These are phyloP conservation scores for Dendrocalamus latiflorus DNA, from an alignment of 202 grass and related monocot species.

Conservation along the genomic window DNA sequence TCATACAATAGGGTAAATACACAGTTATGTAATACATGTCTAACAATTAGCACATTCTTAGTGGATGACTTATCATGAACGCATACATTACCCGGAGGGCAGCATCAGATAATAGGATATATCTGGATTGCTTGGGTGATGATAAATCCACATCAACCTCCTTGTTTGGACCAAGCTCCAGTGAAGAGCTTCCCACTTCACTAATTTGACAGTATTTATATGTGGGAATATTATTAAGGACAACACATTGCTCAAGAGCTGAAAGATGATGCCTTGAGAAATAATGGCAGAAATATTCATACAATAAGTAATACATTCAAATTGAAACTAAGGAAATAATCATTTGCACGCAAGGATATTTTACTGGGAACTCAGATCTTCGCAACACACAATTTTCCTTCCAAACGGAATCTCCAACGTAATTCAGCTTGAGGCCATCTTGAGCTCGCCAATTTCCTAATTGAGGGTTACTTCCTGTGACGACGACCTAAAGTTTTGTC, in stretches of 20 bases:
- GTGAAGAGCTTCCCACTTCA: conserved; percentile 36
- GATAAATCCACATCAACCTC: conserved; percentile 66
- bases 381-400: conserved; percentile 66
- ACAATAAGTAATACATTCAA: conserved; percentile 1
- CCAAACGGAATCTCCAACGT: conserved; percentile 74
- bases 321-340: conserved; percentile 3
- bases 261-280: conserved; percentile 2
- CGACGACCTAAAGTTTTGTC: conserved; percentile 53
- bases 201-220: conserved; percentile 91
- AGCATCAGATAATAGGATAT: conserved; percentile 73
- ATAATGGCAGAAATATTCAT: neutral
- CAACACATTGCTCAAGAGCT: conserved; percentile 15
- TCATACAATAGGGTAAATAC: no score
- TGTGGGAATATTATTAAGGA: conserved; percentile 64
- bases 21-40: no score
- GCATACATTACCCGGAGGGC: conserved; percentile 69
- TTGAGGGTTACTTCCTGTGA: conserved; percentile 68
- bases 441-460: conserved; percentile 76
- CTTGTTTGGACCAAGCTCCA: conserved; percentile 84
- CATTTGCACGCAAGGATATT: conserved; percentile 84
- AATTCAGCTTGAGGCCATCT: conserved; percentile 73
- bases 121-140: conserved; percentile 54
- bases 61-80: neutral
- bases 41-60: conserved; percentile 2
- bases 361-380: conserved; percentile 79